Conservation (phyloP, 2,329 filamentous ascomycete genomes). For the Cercospora sesami region DNA sequence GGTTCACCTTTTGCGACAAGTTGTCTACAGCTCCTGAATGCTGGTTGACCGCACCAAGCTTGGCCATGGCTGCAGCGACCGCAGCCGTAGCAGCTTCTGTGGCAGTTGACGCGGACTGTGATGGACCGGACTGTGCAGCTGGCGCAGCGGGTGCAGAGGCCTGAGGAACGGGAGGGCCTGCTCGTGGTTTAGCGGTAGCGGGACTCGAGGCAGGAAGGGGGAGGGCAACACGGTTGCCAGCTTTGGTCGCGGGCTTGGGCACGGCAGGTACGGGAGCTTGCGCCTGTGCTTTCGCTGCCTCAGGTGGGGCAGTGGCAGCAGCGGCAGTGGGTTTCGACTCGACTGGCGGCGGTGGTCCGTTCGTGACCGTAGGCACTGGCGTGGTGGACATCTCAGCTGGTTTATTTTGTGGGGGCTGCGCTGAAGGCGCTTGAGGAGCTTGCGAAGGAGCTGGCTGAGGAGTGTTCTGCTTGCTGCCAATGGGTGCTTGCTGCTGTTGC, state of each 20-base stretch:
- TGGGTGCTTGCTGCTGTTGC: conserved; percentile 40
- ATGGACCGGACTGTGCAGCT: conserved; percentile 17
- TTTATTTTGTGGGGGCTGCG: conserved; percentile 32
- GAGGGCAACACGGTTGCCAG: conserved; percentile 57
- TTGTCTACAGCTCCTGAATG: conserved; percentile 58
- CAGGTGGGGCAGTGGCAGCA: conserved; percentile 56
- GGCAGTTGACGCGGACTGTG: conserved; percentile 50
- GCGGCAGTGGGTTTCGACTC: conserved; percentile 67
- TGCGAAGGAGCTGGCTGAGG: conserved; percentile 33
- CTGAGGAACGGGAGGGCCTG: conserved; percentile 11
- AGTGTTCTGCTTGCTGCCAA: conserved; percentile 41
- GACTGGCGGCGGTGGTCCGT: conserved; percentile 57
- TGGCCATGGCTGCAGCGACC: conserved; percentile 78
- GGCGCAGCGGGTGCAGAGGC: conserved; percentile 16
- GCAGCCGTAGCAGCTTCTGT: conserved; percentile 74
- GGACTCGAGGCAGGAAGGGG: conserved; percentile 56
- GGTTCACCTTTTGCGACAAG: conserved; percentile 70
- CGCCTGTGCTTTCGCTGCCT: conserved; percentile 38
- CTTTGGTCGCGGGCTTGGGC: conserved; percentile 43
- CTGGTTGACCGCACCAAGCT: conserved; percentile 53
- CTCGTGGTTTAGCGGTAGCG: conserved; percentile 28
- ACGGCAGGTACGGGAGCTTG: conserved; percentile 37
- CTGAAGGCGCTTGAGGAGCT: conserved; percentile 16
- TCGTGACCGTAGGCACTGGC: conserved; percentile 48
- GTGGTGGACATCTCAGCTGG: conserved; percentile 42